Base-by-base conservation (phyloP, 2,329 filamentous ascomycete genomes). In the Byssothecium circinans region DNA sequence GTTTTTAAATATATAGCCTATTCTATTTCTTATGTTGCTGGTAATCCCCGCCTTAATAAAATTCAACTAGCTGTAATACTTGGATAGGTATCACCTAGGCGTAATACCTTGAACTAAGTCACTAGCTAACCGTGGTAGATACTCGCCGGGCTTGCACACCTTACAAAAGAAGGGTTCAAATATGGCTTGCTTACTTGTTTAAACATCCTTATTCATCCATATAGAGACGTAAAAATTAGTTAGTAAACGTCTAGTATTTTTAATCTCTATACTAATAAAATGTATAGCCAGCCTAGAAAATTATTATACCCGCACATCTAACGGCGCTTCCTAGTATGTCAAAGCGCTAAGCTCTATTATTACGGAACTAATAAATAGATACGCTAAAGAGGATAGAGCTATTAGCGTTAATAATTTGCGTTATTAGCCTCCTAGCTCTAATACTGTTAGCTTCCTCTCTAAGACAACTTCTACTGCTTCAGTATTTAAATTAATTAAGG, bases 291-390 rank as follows among this genome's bases (percentile, higher is more conserved):
- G 48, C 40, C 36, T 37, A 30, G 45, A 50, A 53, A 39, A 35
- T 42, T 48, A 19, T 33, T 15, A 32, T 25, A 30, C 30, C n/a
- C 32, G 8, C n/a, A 4, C 19, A 36, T 35, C 41, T 34, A 53
- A 48, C 22, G 40, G n/a, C 14, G 43, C 42, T 41, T 39, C 41
- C 50, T 35, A 40, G 43, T 45, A 64, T 49, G 45, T 64, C 8
- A 55, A 52, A 53, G 45, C 49, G 38, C 47, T 72, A 17, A 43
- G 56, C 34, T 55, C 41, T 17, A 68, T 66, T 34, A 60, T 52
- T 14, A 70, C 62, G 56, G 53, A 67, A 49, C 53, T 70, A 15
- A 69, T 72, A 57, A 56, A 71, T 39, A 69, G 69, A 55, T 69
- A 69, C 49, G 40, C 54, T 22, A 71, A 71, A 54, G 61, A 66